Evolutionary conservation across 225 moss, liverwort and hornwort species (phyloP).

Genomic region (Marchantia paleacea): DNA sequence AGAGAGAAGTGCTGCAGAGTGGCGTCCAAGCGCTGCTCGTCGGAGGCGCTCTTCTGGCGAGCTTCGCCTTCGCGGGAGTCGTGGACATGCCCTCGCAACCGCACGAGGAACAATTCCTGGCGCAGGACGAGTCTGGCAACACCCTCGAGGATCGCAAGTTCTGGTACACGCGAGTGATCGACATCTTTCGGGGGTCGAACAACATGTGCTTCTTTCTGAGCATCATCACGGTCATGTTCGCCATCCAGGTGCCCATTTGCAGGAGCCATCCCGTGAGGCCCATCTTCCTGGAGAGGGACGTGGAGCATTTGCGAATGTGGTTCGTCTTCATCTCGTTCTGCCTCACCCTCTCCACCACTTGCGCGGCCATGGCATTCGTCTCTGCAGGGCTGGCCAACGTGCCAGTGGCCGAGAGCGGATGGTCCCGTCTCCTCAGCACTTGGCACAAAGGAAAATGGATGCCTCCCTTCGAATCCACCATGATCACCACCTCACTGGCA

Average conservation of each 20-base stretch:
- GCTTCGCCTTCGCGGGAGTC: not conserved
- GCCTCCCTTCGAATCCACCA: not conserved
- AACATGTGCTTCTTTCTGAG: constrained; percentile 4
- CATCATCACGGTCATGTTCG: not conserved
- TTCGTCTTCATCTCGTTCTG: not conserved
- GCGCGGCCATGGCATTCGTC: not conserved
- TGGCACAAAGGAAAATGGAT: not conserved
- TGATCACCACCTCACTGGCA: constrained; percentile 11
- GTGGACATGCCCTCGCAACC: not conserved
- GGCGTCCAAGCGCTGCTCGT: not conserved
- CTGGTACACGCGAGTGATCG: not conserved
- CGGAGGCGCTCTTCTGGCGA: not conserved
- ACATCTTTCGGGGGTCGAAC: constrained; percentile 5
- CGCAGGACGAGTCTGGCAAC: too few relatives aligned
- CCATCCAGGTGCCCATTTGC: not conserved
- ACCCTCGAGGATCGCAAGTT: not conserved
- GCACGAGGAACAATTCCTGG: too few relatives aligned
- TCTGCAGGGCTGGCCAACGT: constrained; percentile 6
- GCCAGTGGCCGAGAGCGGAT: constrained; percentile 4
- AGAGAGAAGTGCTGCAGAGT: not conserved
- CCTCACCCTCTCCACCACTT: not conserved
- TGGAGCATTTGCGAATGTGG: not conserved
- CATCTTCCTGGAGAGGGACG: not conserved
- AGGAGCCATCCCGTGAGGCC: not conserved
- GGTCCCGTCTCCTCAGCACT: not conserved